Evolutionary conservation across 2,329 filamentous ascomycete genomes (phyloP).

Genomic region (Capronia epimyces): DNA sequence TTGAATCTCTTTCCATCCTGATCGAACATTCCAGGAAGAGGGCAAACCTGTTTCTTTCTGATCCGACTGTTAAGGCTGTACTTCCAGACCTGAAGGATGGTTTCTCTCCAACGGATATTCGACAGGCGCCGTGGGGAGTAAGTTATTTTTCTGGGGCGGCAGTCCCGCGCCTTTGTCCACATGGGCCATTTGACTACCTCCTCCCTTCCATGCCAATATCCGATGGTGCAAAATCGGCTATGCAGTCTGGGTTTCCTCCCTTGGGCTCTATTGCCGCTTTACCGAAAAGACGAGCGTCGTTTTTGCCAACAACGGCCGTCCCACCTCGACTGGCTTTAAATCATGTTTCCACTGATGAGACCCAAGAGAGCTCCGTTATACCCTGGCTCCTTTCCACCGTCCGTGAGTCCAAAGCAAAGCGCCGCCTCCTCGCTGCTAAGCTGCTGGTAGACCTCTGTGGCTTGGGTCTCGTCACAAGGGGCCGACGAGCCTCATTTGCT

Average conservation of each 20-base stretch:
- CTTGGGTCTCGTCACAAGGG: conserved; percentile 59
- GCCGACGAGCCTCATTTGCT: conserved; percentile 59
- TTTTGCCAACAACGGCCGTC: conserved; percentile 32
- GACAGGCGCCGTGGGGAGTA: conserved; percentile 48
- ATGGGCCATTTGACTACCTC: conserved; percentile 60
- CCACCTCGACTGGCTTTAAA: conserved; percentile 29
- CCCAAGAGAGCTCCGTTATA: conserved; percentile 64
- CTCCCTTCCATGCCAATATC: conserved; percentile 49
- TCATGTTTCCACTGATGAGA: conserved; percentile 46
- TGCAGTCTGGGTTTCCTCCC: conserved; percentile 50
- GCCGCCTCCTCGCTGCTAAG: conserved; percentile 63
- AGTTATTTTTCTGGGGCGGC: conserved; percentile 51
- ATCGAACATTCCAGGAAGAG: conserved; percentile 74
- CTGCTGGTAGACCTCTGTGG: conserved; percentile 66
- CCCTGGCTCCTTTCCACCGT: conserved; percentile 66
- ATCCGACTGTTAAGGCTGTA: conserved; percentile 63
- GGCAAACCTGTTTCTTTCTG: conserved; percentile 64
- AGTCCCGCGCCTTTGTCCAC: conserved; percentile 42
- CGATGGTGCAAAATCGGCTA: conserved; percentile 33
- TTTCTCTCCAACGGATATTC: conserved; percentile 47
- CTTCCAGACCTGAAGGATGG: conserved; percentile 55
- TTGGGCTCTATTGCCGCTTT: conserved; percentile 41
- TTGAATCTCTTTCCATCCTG: conserved; percentile 72
- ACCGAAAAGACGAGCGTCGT: conserved; percentile 35
- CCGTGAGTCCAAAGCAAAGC: conserved; percentile 53